Conservation (phyloP, 176 grass and related monocot species). For the Eleusine indica region DNA sequence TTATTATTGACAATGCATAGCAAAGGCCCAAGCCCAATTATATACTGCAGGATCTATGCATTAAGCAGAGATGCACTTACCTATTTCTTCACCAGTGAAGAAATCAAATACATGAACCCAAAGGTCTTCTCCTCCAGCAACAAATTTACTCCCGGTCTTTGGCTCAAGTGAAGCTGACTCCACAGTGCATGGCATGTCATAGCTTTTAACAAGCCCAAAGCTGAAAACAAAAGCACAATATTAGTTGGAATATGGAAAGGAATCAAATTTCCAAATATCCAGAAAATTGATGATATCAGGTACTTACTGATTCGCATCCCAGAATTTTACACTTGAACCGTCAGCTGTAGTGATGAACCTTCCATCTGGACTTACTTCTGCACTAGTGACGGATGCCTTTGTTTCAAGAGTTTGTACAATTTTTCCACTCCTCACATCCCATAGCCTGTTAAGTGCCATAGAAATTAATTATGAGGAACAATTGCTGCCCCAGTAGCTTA, state of each 20-base stretch:
- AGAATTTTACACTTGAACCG: slow-evolving; percentile 93
- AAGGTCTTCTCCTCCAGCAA: slow-evolving; percentile 96
- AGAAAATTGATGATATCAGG: slow-evolving; percentile 8
- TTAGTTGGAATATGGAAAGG: slow-evolving; percentile 12
- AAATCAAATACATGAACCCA: slow-evolving; percentile 97
- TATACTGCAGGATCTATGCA: not conserved
- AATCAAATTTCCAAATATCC: slow-evolving; percentile 2
- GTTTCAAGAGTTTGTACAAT: slow-evolving; percentile 99
- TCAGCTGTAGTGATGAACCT: slow-evolving; percentile 97
- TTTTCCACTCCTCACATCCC: slow-evolving; percentile 92
- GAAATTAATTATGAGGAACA: slow-evolving; percentile 14
- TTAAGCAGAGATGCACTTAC: slow-evolving; percentile 45
- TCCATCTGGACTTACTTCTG: slow-evolving; percentile 94
- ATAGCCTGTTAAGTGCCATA: slow-evolving; percentile 57
- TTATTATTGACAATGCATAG: slow-evolving; percentile 8
- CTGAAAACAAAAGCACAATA: slow-evolving; percentile 49
- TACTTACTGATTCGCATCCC: slow-evolving; percentile 92
- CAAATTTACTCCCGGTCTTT: slow-evolving; percentile 79
- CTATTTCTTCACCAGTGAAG: slow-evolving; percentile 92
- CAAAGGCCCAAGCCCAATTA: not conserved
- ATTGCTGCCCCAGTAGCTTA: not conserved
- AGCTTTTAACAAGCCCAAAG: slow-evolving; percentile 96
- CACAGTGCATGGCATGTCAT: slow-evolving; percentile 88
- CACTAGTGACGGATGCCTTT: slow-evolving; percentile 84
- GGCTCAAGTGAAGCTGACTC: slow-evolving; percentile 98